Evolutionary conservation across 1,284 basidiomycete species (phyloP).

Genomic region (Garcileccinum viscosum): DNA sequence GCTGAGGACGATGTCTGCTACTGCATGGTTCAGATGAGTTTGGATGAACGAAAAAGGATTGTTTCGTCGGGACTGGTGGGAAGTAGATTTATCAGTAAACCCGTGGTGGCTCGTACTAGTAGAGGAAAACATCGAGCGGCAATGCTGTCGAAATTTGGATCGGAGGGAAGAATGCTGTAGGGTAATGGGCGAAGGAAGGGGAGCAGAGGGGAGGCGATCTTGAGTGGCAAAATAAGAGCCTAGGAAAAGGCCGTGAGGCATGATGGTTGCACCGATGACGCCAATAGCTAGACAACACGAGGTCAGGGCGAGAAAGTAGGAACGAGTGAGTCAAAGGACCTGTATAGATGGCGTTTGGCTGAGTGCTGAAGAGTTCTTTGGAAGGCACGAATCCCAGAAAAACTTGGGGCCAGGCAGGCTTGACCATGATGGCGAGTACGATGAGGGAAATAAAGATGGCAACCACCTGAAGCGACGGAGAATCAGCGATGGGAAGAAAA

Average conservation of each 20-base stretch:
- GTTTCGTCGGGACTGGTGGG: slow-evolving; percentile 50
- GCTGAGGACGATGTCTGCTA: slow-evolving; percentile 58
- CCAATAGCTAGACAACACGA: slow-evolving; percentile 60
- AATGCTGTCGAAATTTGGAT: slow-evolving; percentile 1
- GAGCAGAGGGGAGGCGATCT: slow-evolving; percentile 53
- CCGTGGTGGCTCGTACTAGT: slow-evolving; percentile 44
- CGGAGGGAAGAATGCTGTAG: slow-evolving; percentile 4
- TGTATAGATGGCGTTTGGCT: slow-evolving; percentile 71
- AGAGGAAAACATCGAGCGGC: slow-evolving; percentile 32
- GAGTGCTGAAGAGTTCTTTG: slow-evolving; percentile 52
- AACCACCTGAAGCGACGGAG: slow-evolving; percentile 56
- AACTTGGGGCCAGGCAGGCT: slow-evolving; percentile 71
- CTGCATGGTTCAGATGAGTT: slow-evolving; percentile 69
- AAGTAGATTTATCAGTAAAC: slow-evolving; percentile 39
- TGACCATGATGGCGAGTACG: slow-evolving; percentile 72
- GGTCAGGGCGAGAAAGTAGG: neutral
- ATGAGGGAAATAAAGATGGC: slow-evolving; percentile 77
- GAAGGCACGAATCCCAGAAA: slow-evolving; percentile 81
- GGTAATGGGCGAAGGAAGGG: slow-evolving; percentile 5
- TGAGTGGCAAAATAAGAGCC: slow-evolving; percentile 77
- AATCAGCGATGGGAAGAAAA: neutral
- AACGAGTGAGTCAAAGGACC: slow-evolving; percentile 44
- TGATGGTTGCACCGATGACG: slow-evolving; percentile 69
- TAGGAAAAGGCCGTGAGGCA: slow-evolving; percentile 83
- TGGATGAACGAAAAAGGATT: slow-evolving; percentile 64